A percentile compares a stretch with the other conserved stretches of the same genome.
Conservation (phyloP, 2,329 filamentous ascomycete genomes). For the Ciborinia camelliae region DNA sequence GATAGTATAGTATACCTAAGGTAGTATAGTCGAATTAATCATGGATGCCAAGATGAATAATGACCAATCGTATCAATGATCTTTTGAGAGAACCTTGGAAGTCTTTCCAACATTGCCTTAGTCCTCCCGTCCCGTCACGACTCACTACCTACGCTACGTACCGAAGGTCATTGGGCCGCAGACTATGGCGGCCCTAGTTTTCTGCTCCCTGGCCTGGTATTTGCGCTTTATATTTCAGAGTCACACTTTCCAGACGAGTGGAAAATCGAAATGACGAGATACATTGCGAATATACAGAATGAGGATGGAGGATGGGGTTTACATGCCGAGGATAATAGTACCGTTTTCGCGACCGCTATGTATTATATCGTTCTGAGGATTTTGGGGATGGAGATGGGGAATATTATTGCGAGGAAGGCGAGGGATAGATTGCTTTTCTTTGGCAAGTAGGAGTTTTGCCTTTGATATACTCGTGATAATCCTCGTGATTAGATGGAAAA, state of each 20-base stretch:
- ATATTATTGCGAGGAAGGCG: background rate
- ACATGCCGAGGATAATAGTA: constrained; percentile 3
- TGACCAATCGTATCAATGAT: too few relatives aligned
- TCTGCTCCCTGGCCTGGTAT: background rate
- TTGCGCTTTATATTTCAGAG: background rate
- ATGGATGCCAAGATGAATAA: too few relatives aligned
- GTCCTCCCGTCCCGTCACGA: too few relatives aligned
- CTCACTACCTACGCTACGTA: too few relatives aligned
- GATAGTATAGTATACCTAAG: too few relatives aligned
- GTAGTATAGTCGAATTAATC: too few relatives aligned
- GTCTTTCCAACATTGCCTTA: too few relatives aligned
- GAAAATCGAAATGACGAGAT: constrained; percentile 1
- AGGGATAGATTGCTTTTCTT: background rate
- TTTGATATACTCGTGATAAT: background rate
- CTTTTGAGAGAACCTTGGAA: too few relatives aligned
- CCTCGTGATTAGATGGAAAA: too few relatives aligned
- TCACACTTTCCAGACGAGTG: background rate
- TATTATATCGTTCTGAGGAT: constrained; percentile 5
- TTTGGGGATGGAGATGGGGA: background rate
- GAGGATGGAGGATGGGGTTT: constrained; percentile 4
- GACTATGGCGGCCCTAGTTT: constrained; percentile 6
- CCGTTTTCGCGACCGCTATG: background rate
- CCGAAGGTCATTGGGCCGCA: background rate
- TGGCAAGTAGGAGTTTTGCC: background rate
- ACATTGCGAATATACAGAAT: background rate